Evolutionary conservation across 148 eudicot genomes (phyloP).

Genomic region (Arbutus unedo): DNA sequence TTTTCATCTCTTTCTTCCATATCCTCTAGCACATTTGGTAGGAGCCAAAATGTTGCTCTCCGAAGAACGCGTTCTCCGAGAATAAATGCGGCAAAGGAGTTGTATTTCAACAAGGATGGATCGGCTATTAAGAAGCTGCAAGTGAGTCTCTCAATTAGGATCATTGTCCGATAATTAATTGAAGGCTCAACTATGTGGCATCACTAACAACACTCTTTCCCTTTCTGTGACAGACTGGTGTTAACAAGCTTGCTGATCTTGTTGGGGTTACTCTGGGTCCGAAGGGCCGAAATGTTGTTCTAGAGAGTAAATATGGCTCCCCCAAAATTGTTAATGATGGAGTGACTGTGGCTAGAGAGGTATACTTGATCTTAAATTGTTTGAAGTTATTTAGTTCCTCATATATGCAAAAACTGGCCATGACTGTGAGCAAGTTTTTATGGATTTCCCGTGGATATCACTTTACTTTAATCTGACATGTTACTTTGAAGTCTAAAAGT

Average conservation of each 20-base stretch:
- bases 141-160: constrained; percentile 18
- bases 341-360: constrained; percentile 61
- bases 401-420: background rate
- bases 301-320: constrained; percentile 64
- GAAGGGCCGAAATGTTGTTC: constrained; percentile 61
- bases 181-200: background rate
- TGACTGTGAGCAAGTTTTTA: background rate
- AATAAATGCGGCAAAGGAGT: constrained; percentile 36
- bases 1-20: constrained; percentile 38
- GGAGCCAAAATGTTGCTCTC: constrained; percentile 16
- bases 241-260: constrained; percentile 63
- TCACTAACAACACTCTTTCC: background rate
- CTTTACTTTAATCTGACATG: background rate
- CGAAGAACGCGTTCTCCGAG: constrained; percentile 29
- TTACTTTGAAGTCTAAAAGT: background rate
- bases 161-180: background rate
- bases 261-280: constrained; percentile 71
- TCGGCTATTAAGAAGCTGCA: constrained; percentile 52
- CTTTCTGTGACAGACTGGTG: constrained; percentile 39
- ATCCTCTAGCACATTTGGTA: constrained; percentile 27
- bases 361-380: constrained; percentile 6
- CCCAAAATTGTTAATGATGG: constrained; percentile 32
- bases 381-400: background rate
- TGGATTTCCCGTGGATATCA: background rate
- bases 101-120: constrained; percentile 54